Evolutionary conservation across 331 rosid genomes (phyloP), one percentile per base, ranked within the genome.

Genomic region (Pyrus hybrid): DNA sequence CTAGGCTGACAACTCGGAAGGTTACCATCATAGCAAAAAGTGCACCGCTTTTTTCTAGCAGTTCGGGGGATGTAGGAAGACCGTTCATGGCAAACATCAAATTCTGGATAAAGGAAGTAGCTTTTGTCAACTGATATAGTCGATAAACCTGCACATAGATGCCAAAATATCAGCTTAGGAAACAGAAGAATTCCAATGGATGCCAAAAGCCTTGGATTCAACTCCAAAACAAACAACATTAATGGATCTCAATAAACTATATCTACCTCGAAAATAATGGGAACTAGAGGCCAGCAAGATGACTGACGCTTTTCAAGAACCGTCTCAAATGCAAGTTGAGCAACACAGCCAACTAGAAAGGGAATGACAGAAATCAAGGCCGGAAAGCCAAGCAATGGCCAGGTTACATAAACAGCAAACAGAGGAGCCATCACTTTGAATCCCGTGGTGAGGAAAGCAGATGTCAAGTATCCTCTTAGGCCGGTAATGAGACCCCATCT

Each of bases 401-500:
- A 94, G 65, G 90, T 85, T 63, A 80, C 87, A 37, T 51, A 83
- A 45, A 78, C 80, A 16, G 82, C 87, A 71, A 85, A 32, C 71
- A 92, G 63, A 65, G 97, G 97, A 56, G 82, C 89, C 26, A 89
- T 13, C 35, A 90, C 83, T 87, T 90, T 94, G 79, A 94, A 86
- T 47, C 96, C 96, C 61, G 41, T 75, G 49, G 94, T 83, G 69
- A 90, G 67, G 76, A 89, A 85, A 41, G 90, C 89, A 18, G 96
- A 76, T 67, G 80, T 47, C 74, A 94, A 63, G 86, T 92, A 92
- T 76, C 99, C 99, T 81, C 83, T 89, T 65, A 94, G 90, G 81
- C 97, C 97, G 26, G 97, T 94, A 70, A 94, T 89, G 77, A 94
- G 93, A 80, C 97, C 85, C 99, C 99, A 94, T 76, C 93, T 92